These are phyloP conservation scores for Acacia concinna DNA, from an alignment of 331 rosid genomes.

Conservation along the genomic window DNA sequence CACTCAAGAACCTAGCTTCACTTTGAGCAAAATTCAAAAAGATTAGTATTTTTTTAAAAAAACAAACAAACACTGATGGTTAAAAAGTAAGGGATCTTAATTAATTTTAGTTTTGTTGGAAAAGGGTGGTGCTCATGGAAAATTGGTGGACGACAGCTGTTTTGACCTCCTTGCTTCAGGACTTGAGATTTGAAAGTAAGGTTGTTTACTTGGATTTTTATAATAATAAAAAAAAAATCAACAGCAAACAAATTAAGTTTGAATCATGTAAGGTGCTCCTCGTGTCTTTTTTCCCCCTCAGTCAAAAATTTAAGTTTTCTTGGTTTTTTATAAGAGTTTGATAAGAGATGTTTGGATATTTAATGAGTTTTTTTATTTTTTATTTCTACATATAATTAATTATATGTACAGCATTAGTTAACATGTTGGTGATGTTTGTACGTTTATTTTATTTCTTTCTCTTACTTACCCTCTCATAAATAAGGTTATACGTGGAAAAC, in stretches of 20 bases:
- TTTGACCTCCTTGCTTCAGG: neutral
- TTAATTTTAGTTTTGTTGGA: neutral
- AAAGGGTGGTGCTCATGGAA: neutral
- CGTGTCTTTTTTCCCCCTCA: no score
- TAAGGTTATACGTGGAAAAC: no score
- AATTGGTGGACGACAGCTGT: constrained; percentile 15
- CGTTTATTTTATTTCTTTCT: no score
- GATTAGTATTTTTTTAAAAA: neutral
- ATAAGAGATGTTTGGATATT: no score
- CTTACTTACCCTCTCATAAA: no score
- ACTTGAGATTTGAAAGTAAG: neutral
- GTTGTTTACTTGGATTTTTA: neutral
- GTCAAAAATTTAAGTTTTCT: no score
- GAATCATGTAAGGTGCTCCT: no score
- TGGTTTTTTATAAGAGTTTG: no score
- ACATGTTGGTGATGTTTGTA: no score
- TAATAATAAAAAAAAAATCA: neutral
- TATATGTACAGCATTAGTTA: no score
- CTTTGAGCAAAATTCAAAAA: neutral
- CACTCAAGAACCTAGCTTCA: neutral
- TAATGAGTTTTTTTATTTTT: no score
- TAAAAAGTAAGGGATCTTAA: neutral
- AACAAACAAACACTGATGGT: neutral
- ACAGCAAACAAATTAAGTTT: neutral
- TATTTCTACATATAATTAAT: no score